phyloP scores from a whole-genome alignment of 306 rosid species.

The Pueraria montana region DNA sequence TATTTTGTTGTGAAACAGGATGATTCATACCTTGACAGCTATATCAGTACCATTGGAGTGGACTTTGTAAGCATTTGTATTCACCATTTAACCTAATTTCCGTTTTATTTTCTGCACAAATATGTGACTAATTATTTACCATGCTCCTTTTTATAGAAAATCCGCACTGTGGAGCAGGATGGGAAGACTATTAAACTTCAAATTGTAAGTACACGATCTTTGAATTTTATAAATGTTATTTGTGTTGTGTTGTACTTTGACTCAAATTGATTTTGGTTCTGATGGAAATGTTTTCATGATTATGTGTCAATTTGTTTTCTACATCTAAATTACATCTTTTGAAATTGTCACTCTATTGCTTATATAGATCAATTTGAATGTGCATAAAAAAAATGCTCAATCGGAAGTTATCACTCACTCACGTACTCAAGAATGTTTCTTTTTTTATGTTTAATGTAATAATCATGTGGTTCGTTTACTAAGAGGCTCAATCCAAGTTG shows the following conservation, averaged over 20 bases:
- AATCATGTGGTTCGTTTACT: conserved; percentile 10
- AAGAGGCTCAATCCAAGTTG: conserved; percentile 14
- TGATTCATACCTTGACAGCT: conserved; percentile 99
- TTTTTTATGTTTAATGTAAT: not conserved
- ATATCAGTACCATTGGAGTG: conserved; percentile 99
- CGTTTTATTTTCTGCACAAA: conserved; percentile 19
- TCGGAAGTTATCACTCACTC: conserved; percentile 18
- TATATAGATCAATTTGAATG: not conserved
- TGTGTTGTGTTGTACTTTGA: conserved; percentile 20
- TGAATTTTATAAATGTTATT: conserved; percentile 4
- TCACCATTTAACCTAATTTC: not conserved
- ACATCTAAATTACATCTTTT: conserved; percentile 28
- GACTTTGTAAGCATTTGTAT: conserved; percentile 84
- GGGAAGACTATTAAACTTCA: conserved; percentile 96
- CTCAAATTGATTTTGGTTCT: conserved; percentile 33
- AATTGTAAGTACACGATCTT: conserved; percentile 64
- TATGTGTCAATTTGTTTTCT: not conserved
- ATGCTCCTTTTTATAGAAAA: conserved; percentile 67
- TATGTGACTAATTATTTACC: conserved; percentile 42
- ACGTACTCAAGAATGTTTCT: conserved; percentile 8
- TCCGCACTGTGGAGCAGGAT: conserved; percentile 94
- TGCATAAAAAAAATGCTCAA: conserved; percentile 2
- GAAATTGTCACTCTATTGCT: not conserved
- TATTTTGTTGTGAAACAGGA: conserved; percentile 66
- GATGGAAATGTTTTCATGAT: not conserved